Evolutionary conservation across 2,329 filamentous ascomycete genomes (phyloP).

Genomic region (Microascus cirrosus): DNA sequence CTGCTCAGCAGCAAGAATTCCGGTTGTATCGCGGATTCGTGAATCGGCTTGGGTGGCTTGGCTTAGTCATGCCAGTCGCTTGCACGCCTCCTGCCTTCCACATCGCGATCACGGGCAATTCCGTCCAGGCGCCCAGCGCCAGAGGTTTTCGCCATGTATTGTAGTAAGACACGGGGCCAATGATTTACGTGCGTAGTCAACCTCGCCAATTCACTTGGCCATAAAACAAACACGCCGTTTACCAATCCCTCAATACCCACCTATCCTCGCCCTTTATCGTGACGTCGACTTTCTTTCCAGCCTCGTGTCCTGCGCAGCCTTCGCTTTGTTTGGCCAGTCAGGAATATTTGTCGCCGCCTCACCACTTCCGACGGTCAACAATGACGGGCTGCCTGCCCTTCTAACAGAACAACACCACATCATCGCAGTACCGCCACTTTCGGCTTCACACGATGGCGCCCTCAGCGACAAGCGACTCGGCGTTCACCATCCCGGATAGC

Average conservation of each 20-base stretch:
- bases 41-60: neutral
- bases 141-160: neutral
- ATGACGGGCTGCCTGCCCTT: neutral
- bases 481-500: slow-evolving; percentile 22
- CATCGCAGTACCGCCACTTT: slow-evolving; percentile 6
- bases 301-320: neutral
- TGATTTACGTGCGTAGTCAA: neutral
- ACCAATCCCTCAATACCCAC: neutral
- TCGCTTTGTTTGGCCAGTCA: neutral
- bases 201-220: neutral
- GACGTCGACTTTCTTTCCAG: neutral
- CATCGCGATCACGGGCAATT: neutral
- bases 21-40: neutral
- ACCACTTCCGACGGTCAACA: neutral
- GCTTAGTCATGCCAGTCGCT: neutral
- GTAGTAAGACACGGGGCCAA: neutral
- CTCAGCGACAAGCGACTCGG: slow-evolving; percentile 36
- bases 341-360: neutral
- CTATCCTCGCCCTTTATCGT: neutral
- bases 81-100: neutral
- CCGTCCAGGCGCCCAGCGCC: neutral
- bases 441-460: slow-evolving; percentile 31
- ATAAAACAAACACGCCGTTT: neutral
- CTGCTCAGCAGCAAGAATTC: neutral
- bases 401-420: slow-evolving; percentile 4